Evolutionary conservation across 2,329 filamentous ascomycete species (phyloP).

Genomic region (Cercospora sp.): DNA sequence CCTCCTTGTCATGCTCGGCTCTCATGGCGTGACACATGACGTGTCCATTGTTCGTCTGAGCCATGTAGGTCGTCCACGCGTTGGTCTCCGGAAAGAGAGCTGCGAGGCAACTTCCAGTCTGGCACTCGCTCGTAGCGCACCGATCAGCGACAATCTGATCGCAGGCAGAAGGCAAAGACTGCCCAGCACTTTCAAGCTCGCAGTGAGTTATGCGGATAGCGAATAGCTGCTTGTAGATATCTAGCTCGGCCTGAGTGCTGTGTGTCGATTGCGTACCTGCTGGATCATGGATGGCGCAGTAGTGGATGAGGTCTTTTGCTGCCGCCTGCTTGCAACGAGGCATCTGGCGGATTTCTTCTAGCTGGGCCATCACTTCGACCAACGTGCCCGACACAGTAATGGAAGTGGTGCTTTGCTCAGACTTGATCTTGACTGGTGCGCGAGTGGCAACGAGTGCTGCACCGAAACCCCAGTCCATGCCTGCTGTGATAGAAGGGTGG

Average conservation of each 20-base stretch:
- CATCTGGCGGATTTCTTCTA: background rate
- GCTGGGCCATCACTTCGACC: background rate
- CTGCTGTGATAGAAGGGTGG: background rate
- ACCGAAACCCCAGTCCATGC: background rate
- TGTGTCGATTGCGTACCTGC: constrained; percentile 23
- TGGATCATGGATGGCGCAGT: constrained; percentile 53
- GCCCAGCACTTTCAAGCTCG: constrained; percentile 58
- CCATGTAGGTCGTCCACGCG: constrained; percentile 66
- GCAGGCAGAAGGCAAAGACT: constrained; percentile 55
- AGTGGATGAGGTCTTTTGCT: constrained; percentile 52
- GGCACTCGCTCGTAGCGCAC: constrained; percentile 33
- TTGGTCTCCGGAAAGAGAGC: constrained; percentile 51
- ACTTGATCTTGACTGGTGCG: no score
- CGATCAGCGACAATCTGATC: constrained; percentile 37
- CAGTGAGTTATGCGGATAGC: constrained; percentile 64
- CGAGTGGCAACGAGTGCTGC: background rate
- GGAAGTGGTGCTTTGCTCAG: background rate
- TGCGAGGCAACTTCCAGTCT: constrained; percentile 55
- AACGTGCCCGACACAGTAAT: background rate
- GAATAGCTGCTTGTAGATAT: constrained; percentile 54
- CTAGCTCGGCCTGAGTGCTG: constrained; percentile 30
- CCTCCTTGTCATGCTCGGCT: constrained; percentile 57
- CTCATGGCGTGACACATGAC: constrained; percentile 64
- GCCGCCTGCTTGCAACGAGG: constrained; percentile 15
- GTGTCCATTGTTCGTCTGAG: constrained; percentile 61